Percentiles rank a stretch among this genome's conserved stretches.
Evolutionary conservation across 305 asterid species (phyloP).

Genomic region (Fraxinus sp.): DNA sequence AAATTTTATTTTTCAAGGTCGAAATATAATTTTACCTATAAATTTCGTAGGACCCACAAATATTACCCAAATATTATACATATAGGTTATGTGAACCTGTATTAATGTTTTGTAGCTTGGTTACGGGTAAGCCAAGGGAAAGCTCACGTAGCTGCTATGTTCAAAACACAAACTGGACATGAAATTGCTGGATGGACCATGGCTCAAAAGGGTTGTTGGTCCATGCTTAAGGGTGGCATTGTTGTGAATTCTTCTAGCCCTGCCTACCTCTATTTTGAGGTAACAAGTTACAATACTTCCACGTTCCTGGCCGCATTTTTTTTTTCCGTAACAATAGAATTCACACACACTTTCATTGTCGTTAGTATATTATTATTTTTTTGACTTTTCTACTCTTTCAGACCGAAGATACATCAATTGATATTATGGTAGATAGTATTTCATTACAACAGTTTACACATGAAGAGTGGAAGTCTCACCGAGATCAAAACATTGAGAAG

Average conservation of each 20-base stretch:
- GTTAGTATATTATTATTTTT: neutral
- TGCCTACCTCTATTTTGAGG: conserved; percentile 36
- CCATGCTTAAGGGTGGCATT: conserved; percentile 51
- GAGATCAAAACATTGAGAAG: neutral
- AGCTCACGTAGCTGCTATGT: conserved; percentile 26
- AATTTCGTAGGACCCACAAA: neutral
- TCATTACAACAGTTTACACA: neutral
- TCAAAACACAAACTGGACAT: conserved; percentile 25
- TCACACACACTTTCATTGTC: neutral
- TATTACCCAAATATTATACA: too few species aligned
- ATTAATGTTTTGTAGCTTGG: conserved; percentile 33
- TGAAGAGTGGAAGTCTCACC: neutral
- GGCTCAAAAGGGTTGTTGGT: conserved; percentile 43
- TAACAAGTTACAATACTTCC: neutral
- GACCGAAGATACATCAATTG: neutral
- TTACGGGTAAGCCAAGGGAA: conserved; percentile 35
- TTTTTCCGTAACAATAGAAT: neutral
- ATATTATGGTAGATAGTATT: neutral
- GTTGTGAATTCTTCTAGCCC: conserved; percentile 34
- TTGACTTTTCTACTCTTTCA: neutral
- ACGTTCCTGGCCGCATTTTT: neutral
- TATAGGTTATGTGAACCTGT: neutral
- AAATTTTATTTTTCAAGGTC: neutral
- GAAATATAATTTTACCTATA: too few species aligned
- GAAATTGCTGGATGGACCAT: conserved; percentile 26